A percentile compares a stretch with the other conserved stretches of the same genome.
Conservation (phyloP, 2,329 filamentous ascomycete genomes). For the Stachybotrys chlorohalonatus region DNA sequence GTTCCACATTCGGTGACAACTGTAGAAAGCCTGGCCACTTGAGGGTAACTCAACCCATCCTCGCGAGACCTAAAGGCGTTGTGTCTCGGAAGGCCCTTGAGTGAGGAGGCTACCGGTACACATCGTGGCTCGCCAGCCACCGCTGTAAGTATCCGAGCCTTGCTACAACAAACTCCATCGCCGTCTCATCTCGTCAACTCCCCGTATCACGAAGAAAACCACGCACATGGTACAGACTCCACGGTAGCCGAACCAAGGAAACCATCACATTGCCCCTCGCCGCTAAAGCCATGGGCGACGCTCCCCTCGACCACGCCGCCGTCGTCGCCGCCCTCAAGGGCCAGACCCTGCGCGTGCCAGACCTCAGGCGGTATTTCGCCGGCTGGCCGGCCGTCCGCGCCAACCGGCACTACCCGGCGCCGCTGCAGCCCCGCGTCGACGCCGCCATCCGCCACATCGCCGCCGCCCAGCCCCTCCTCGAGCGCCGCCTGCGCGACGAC, state of each 20-base stretch:
- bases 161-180: neutral
- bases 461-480: conserved; percentile 16
- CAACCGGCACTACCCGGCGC: conserved; percentile 11
- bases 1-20: no score
- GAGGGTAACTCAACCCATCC: no score
- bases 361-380: conserved; percentile 13
- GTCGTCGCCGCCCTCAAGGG: conserved; percentile 14
- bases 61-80: no score
- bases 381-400: conserved; percentile 13
- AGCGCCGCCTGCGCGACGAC: conserved; percentile 21
- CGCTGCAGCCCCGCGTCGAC: conserved; percentile 10
- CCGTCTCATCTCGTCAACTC: neutral
- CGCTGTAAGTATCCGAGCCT: neutral
- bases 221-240: no score
- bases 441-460: conserved; percentile 20
- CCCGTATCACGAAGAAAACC: neutral
- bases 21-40: no score
- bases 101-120: neutral
- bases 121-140: neutral
- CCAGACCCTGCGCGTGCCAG: conserved; percentile 16
- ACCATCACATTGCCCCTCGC: no score
- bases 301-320: neutral
- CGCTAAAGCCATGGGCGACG: neutral
- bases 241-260: no score
- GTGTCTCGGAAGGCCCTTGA: no score